Evolutionary conservation across 2,329 filamentous ascomycete species (phyloP), one percentile per base, ranked within the genome.

Genomic region (Pyricularia sp.): DNA sequence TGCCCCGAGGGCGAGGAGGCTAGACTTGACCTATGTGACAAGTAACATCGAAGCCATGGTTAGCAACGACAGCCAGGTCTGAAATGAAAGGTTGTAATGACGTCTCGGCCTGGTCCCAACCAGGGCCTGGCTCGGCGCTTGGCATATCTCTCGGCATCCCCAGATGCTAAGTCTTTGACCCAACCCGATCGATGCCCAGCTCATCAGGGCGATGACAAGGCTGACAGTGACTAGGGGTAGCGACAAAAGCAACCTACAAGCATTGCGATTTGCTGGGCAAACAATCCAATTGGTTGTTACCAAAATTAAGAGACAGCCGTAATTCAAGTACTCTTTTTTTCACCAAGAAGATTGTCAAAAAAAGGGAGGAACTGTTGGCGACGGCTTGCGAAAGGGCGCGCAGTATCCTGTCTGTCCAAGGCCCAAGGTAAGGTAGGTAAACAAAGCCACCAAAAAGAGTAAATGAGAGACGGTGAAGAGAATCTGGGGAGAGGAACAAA

Each of bases 1-100:
- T 70, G 84, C 85, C 77, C 82, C 81, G 67, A 87, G 78, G 73
- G 84, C 84, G 77, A 85, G 75, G 73, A 87, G 82, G 67, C 81
- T 80, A 65, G 82, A 77, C 73, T 81, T 79, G 64, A 78, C 66
- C 77, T 82, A 33, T 31, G 26, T 4, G 14, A 65, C 4, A 50
- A 23, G 59, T 30, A 17, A 25, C 26, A 23, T 7, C 42, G 10
- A 17, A 11, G 25, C 17, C n/a, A 23, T 26, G 30, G 65, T 67
- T 31, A 67, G 25, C 65, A 59, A 58, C 26, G 23, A 17, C 26
- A 25, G 11, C 20, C 59, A 63, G 26, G 59, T 4, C 58, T 23
- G n/a, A 61, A 23, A 61, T 23, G 25, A 61, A 58, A 17, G 59
- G 59, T 28, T 14, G 14, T 11, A 28, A 28, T 28, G 59, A 63